Base-by-base conservation (phyloP, 768 basidiomycete genomes). In the Mrakia blollopis region DNA sequence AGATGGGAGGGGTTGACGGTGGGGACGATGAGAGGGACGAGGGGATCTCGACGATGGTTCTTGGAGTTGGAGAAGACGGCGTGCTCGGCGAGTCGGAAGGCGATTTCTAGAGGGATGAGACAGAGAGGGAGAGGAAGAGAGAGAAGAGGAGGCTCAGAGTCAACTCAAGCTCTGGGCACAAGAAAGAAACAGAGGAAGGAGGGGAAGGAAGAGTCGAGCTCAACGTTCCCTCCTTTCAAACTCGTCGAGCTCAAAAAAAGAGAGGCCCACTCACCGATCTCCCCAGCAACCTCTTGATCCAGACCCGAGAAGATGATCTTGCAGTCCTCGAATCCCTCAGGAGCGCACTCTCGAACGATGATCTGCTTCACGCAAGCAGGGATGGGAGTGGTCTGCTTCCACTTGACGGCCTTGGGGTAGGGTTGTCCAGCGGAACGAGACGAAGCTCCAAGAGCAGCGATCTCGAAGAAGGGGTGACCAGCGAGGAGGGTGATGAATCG, bases 41-140 rank as follows among this genome's bases (percentile, higher is more conserved):
- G 86, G 2, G 94, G 93, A 83, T 98, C 96, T 28, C 95, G 87
- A 68, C 97, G 89, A 84, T 90, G 93, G 84, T 94, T 97, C 85
- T 96, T 97, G n/a, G 96, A 90, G 79, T 99, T 98, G 30, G 94
- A 96, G 85, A 98, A 99, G 16, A 99, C 91, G 74, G 91, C 89
- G 32, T 96, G 88, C 81, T 98, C 91, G 30, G 96, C 93, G 23
- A 87, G 83, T 79, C 95, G 87, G 85, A 98, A 96, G 0, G 91
- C 90, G 37, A 87, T 85, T 87, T 99, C 96, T 97, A 83, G 50
- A 73, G 39, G 35, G 60, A 3, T 72, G 39, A 37, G 16, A 10
- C 2, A 28, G 10, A 8, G 25, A n/a, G 70, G 8, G 57, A 75
- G 70, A 18, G 30, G 25, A 52, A 73, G 25, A 72, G 50, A 23